Evolutionary conservation across 306 rosid genomes (phyloP).

Genomic region (Crataegus laevigata): DNA sequence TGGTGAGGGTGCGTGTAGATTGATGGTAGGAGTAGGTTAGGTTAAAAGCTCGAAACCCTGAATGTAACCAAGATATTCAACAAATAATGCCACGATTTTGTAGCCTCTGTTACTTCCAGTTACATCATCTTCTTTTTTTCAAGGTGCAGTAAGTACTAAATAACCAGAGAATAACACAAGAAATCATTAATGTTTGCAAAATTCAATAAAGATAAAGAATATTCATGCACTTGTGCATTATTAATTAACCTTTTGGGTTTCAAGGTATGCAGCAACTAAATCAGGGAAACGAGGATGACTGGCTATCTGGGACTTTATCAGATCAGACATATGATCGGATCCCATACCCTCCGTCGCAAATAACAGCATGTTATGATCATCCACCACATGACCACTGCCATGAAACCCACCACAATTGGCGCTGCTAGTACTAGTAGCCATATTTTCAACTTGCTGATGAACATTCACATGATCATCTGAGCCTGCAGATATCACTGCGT

Average conservation of each 20-base stretch:
- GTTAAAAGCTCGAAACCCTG: background rate
- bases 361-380: background rate
- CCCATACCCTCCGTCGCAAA: conserved; percentile 1
- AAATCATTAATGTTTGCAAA: background rate
- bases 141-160: background rate
- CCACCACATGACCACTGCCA: conserved; percentile 13
- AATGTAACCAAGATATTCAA: background rate
- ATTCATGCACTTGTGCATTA: background rate
- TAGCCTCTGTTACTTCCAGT: no score
- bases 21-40: background rate
- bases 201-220: background rate
- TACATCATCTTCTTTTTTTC: no score
- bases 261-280: conserved; percentile 56
- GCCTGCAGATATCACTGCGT: background rate
- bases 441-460: conserved; percentile 2
- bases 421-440: background rate
- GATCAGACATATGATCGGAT: conserved; percentile 34
- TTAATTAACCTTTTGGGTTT: conserved; percentile 58
- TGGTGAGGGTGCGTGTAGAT: no score
- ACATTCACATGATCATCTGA: conserved; percentile 5
- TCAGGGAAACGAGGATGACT: conserved; percentile 67
- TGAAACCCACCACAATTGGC: conserved; percentile 13
- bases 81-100: background rate
- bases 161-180: background rate
- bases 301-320: conserved; percentile 59